Evolutionary conservation across 371 early-diverging fungal genomes (phyloP), one percentile per base, ranked within the genome.

Genomic region (Saksenaea vasiformis): DNA sequence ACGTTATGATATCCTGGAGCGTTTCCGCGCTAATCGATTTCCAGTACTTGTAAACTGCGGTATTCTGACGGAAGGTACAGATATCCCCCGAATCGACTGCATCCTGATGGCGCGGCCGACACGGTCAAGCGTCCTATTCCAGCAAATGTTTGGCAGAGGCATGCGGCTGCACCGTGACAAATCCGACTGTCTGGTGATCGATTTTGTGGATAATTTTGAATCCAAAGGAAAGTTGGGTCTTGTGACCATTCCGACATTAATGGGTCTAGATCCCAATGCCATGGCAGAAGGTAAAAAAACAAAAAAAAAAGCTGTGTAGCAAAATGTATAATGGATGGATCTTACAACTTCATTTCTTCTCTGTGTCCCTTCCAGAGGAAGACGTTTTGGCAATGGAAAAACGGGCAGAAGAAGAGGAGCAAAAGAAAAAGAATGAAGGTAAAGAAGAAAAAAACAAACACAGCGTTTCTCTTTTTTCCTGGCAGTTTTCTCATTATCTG

Each of bases 71-170:
- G 91, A 93, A 74, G 92, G 93, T 24, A 92, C 93, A 41, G 97
- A 97, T 72, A 92, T 97, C 14, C 96, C 98, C 2, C 73, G 73
- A 10, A 91, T 96, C 26, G 98, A 97, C 66, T 92, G 92, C 59
- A 81, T 97, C 22, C 60, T 98, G 4, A 87, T 97, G 83, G 94
- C 93, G 0, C 80, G 96, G 7, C 97, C 96, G 0, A 98, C 98
- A 2, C 71, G 82, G 22, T 93, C 92, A 11, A 69, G 78, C 9
- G 91, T 86, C 1, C 79, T 98, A 54, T 91, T 94, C 77, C 93
- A 92, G 68, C 97, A 98, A 74, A 98, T 98, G 98, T 77, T 98
- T 58, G 98, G 98, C 3, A 85, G 98, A 26, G 98, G 98, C 4
- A 80, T 96, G 85, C 84, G 96, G 1, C 62, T 87, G 8, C 70